These are phyloP conservation scores for Pichia sp. DNA, from an alignment of 1,139 yeast species.

Conservation along the genomic window DNA sequence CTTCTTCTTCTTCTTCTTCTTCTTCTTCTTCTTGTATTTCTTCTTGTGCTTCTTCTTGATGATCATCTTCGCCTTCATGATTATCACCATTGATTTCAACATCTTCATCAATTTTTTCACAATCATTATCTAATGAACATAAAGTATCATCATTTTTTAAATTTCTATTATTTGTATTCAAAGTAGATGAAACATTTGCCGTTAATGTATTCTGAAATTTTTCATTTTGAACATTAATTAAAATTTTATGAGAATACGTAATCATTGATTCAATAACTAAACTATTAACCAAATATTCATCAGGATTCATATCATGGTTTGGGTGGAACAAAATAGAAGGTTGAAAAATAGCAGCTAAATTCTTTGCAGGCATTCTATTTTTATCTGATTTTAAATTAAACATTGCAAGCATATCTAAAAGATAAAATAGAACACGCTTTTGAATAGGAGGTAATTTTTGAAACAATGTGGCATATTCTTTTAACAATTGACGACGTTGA, in stretches of 20 bases:
- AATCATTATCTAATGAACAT: not conserved
- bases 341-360: constrained; percentile 92
- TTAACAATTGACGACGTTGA: constrained; percentile 59
- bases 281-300: constrained; percentile 83
- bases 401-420: constrained; percentile 78
- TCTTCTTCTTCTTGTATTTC: constrained; percentile 1
- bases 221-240: constrained; percentile 45
- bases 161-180: not conserved
- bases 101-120: constrained; percentile 2
- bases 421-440: constrained; percentile 79
- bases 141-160: not conserved
- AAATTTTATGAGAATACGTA: constrained; percentile 72
- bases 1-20: not conserved
- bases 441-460: constrained; percentile 62
- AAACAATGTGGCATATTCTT: constrained; percentile 64
- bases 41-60: no score
- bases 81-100: not conserved
- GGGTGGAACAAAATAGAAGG: constrained; percentile 93
- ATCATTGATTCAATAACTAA: constrained; percentile 84
- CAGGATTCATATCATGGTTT: constrained; percentile 84
- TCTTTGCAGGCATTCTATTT: constrained; percentile 88
- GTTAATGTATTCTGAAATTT: not conserved
- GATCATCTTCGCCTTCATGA: not conserved
- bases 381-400: constrained; percentile 73
- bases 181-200: not conserved